Base-by-base conservation (phyloP, 169 alveolate genomes). In the Plasmodium ovale region DNA sequence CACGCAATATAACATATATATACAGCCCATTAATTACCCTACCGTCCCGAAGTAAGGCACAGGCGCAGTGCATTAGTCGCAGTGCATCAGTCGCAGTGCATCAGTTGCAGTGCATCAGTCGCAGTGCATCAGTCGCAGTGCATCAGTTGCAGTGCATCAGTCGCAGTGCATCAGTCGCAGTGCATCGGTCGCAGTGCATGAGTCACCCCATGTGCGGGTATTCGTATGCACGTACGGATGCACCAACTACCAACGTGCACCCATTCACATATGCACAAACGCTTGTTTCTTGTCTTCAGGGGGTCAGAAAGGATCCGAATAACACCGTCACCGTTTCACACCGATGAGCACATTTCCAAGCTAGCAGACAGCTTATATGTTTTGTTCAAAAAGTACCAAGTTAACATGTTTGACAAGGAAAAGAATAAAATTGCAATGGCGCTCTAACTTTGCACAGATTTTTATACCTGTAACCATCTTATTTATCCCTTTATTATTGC, bases 11-110 rank as follows among this genome's bases (percentile, higher is more conserved):
- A 91, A 92, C 60, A 92, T 95, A 3, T 96, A 96, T 77, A 92
- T 96, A 7, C 96, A 96, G 91, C 98, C 98, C 2, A 96, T 96
- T 58, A 96, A 96, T 87, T 96, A 94, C 74, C 98, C 98, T 5
- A 96, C 98, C 21, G 98, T 96, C 23, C 95, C 97, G 47, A 84
- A 49, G 91, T 84, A 51, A 88, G 82, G n/a, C n/a, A n/a, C n/a
- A n/a, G n/a, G n/a, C n/a, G n/a, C n/a, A n/a, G n/a, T n/a, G n/a
- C n/a, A n/a, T n/a, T n/a, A n/a, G n/a, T n/a, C n/a, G n/a, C n/a
- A n/a, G n/a, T n/a, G n/a, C n/a, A n/a, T n/a, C n/a, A n/a, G n/a
- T n/a, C n/a, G n/a, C n/a, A n/a, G n/a, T n/a, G n/a, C n/a, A n/a
- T n/a, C n/a, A n/a, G n/a, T n/a, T n/a, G n/a, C n/a, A n/a, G n/a